Evolutionary conservation across 1,284 basidiomycete species (phyloP), one percentile per base, ranked within the genome.

Genomic region (Marasmius sp.): DNA sequence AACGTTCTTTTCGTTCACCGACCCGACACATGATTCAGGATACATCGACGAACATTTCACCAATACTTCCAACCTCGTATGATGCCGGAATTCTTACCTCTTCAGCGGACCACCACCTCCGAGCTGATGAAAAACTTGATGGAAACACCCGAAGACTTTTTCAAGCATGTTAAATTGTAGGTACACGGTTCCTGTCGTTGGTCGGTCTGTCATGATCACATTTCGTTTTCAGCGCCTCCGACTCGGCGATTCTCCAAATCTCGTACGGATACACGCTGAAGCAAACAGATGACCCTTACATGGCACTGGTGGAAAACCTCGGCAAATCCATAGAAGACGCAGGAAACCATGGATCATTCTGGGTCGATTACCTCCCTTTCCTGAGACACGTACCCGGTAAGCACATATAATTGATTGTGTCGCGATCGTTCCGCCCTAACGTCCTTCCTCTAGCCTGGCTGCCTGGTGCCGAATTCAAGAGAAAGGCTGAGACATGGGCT

Each of bases 251-350:
- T 36, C 65, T 75, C 11, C 67, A 66, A 18, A 61, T 71, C 3
- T 68, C 68, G 0, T 73, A 75, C 52, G 74, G 73, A 9, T 71
- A 73, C 48, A 66, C 70, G 14, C 67, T 72, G 20, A 55, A 70
- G 54, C 48, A 65, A 3, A 69, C 71, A 57, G 64, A 72, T 20
- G 72, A 75, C 47, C 68, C 66, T 22, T 73, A 72, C 61, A 64
- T 75, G 14, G 50, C 53, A 8, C 59, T 72, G n/a, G 74, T 67
- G 4, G 65, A 70, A 5, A 65, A 66, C 33, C n/a, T 34, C 50
- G 38, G 20, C 12, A 33, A 50, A 38, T 18, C 18, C 14, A 27
- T 57, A 20, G 34, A 20, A 11, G 55, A 36, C 22, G 55, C 59
- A 16, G 36, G 22, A 14, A 61, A 70, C 43, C 70, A 69, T 1